A percentile compares a stretch with the other conserved stretches of the same genome.
These are phyloP conservation scores for Cystobasidium pallidum DNA, from an alignment of 1,284 basidiomycete genomes.

Conservation along the genomic window DNA sequence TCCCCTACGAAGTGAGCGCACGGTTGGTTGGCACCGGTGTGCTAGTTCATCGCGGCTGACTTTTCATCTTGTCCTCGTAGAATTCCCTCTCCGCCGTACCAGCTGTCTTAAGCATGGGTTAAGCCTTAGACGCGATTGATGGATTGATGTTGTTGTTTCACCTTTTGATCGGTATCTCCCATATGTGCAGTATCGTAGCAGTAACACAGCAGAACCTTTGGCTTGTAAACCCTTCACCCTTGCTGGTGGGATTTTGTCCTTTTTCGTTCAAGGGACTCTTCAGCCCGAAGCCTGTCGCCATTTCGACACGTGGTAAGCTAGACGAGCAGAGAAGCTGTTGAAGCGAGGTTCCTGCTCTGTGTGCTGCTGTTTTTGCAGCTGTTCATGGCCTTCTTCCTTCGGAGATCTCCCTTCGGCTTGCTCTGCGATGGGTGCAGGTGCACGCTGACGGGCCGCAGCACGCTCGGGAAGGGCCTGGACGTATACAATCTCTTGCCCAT, in stretches of 20 bases:
- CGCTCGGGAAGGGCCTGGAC: not conserved
- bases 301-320: constrained; percentile 15
- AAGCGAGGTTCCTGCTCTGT: constrained; percentile 13
- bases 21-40: not conserved
- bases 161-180: not conserved
- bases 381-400: not conserved
- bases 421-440: not conserved
- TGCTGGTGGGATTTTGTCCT: not conserved
- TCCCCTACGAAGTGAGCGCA: constrained; percentile 23
- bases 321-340: constrained; percentile 21
- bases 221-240: no score
- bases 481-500: constrained; percentile 15
- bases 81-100: constrained; percentile 24
- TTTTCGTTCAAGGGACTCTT: not conserved
- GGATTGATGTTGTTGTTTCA: not conserved
- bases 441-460: not conserved
- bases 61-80: not conserved
- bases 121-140: not conserved
- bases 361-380: not conserved
- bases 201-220: not conserved
- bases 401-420: not conserved
- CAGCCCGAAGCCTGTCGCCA: constrained; percentile 12
- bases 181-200: not conserved
- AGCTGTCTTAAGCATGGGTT: constrained; percentile 10
- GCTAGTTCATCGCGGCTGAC: not conserved